A percentile compares a stretch with the other conserved stretches of the same genome.
Conservation (phyloP, 2,329 filamentous ascomycete species). For the Botrytis hyacinthi region DNA sequence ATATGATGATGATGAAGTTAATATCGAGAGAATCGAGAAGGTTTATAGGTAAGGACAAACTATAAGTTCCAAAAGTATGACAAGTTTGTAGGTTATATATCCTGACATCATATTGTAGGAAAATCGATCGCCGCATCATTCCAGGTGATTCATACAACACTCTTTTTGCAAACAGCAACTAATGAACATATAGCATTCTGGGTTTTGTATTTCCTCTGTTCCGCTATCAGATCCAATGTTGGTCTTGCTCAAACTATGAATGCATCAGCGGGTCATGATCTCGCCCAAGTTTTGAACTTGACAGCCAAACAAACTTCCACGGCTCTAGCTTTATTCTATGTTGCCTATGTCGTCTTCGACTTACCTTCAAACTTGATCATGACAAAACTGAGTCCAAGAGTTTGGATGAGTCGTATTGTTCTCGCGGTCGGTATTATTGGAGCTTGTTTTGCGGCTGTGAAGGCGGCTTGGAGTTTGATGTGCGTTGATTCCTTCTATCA, state of each 20-base stretch:
- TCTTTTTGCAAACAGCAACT: background rate
- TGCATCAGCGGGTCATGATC: slow-evolving; percentile 63
- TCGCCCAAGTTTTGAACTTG: slow-evolving; percentile 68
- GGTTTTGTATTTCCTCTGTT: slow-evolving; percentile 88
- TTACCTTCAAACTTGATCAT: slow-evolving; percentile 86
- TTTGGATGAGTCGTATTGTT: slow-evolving; percentile 92
- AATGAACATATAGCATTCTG: slow-evolving; percentile 65
- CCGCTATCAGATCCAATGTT: slow-evolving; percentile 87
- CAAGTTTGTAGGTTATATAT: background rate
- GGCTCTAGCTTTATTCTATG: slow-evolving; percentile 84
- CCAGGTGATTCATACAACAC: slow-evolving; percentile 41
- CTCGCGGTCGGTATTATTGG: slow-evolving; percentile 83
- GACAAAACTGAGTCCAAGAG: slow-evolving; percentile 77
- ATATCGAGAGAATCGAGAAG: slow-evolving; percentile 38
- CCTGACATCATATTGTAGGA: slow-evolving; percentile 35
- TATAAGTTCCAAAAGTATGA: slow-evolving; percentile 11
- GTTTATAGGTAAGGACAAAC: slow-evolving; percentile 39
- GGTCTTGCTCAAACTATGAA: slow-evolving; percentile 97
- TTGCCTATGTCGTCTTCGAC: slow-evolving; percentile 88
- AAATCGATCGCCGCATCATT: slow-evolving; percentile 57
- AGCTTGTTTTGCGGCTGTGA: slow-evolving; percentile 77
- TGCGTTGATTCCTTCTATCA: slow-evolving; percentile 21
- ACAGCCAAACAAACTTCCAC: slow-evolving; percentile 77
- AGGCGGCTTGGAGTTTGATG: slow-evolving; percentile 74
- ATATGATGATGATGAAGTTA: slow-evolving; percentile 28